Percentiles rank a stretch among this genome's conserved stretches.
phyloP scores from a whole-genome alignment of 2,329 filamentous ascomycete genomes.

The Pseudocercospora cruenta region DNA sequence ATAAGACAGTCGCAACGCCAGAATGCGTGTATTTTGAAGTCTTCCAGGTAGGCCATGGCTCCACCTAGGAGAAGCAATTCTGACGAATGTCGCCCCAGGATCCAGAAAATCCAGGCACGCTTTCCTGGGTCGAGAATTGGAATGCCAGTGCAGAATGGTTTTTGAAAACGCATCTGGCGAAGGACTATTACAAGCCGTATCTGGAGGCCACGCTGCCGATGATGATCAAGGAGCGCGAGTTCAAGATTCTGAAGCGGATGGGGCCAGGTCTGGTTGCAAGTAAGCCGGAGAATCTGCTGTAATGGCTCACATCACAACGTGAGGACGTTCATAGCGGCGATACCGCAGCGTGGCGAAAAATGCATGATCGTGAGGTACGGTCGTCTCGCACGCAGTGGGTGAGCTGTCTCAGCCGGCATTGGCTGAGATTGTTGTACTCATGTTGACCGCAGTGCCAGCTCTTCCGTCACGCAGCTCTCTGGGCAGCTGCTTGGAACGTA shows the following conservation, averaged over 20 bases:
- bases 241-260: slow-evolving; percentile 21
- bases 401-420: not conserved
- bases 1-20: slow-evolving; percentile 14
- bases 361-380: not conserved
- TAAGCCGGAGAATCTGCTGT: slow-evolving; percentile 15
- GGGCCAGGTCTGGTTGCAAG: slow-evolving; percentile 6
- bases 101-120: slow-evolving; percentile 16
- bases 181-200: slow-evolving; percentile 49
- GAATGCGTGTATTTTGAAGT: slow-evolving; percentile 18
- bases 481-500: not conserved
- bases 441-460: not conserved
- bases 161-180: slow-evolving; percentile 29
- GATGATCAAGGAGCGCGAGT: slow-evolving; percentile 46
- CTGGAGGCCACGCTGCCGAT: slow-evolving; percentile 44
- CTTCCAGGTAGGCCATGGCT: not conserved
- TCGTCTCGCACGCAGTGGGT: too few relatives aligned
- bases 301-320: not conserved
- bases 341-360: not conserved
- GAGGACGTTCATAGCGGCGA: not conserved
- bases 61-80: not conserved
- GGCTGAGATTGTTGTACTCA: not conserved
- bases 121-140: slow-evolving; percentile 31
- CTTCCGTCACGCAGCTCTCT: not conserved
- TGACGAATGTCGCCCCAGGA: slow-evolving; percentile 23
- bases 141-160: slow-evolving; percentile 21